phyloP scores from a whole-genome alignment of 2,329 filamentous ascomycete species.

The Didymellaceae sp. region DNA sequence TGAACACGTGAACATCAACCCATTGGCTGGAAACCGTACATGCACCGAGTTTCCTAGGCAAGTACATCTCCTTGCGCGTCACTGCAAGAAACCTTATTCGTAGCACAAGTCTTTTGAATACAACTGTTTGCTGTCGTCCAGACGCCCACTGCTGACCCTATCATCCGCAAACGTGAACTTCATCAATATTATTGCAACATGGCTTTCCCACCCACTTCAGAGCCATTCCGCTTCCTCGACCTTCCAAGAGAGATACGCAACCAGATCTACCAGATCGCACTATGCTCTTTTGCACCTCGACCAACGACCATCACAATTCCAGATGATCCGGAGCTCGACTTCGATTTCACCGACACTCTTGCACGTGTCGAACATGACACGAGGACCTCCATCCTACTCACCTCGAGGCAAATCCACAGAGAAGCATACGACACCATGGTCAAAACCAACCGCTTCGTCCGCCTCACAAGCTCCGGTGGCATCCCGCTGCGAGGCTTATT shows the following conservation, averaged over 20 bases:
- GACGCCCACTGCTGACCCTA: too few relatives aligned
- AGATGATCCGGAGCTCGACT: not conserved
- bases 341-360: not conserved
- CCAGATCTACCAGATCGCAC: slow-evolving; percentile 15
- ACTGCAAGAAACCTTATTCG: not conserved
- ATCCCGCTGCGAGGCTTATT: slow-evolving; percentile 11
- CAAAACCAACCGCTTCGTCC: slow-evolving; percentile 27
- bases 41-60: not conserved
- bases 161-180: too few relatives aligned
- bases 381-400: slow-evolving; percentile 18
- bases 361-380: slow-evolving; percentile 1
- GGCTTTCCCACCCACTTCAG: not conserved
- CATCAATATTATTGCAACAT: not conserved
- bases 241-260: slow-evolving; percentile 22
- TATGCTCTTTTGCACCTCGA: slow-evolving; percentile 12
- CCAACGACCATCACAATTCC: not conserved
- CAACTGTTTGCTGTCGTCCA: too few relatives aligned
- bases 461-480: slow-evolving; percentile 7
- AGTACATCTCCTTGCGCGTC: not conserved
- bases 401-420: slow-evolving; percentile 13
- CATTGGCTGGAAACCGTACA: not conserved
- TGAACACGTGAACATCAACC: not conserved
- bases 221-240: slow-evolving; percentile 15
- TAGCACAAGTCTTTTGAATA: too few relatives aligned
- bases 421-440: slow-evolving; percentile 25